These are phyloP conservation scores for Talinum fruticosum DNA, from an alignment of 148 eudicot species.

Conservation along the genomic window DNA sequence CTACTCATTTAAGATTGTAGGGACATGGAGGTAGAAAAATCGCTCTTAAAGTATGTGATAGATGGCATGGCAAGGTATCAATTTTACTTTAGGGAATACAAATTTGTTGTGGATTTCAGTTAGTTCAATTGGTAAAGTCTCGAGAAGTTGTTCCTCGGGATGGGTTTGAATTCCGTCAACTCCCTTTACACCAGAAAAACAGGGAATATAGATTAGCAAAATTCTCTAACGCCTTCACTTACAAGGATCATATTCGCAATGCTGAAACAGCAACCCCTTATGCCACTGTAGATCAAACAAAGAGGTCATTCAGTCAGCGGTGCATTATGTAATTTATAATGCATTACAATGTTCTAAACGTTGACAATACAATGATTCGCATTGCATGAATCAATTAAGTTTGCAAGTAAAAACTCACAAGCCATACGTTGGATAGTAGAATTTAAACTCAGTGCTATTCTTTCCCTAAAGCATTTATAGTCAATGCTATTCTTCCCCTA, in stretches of 20 bases:
- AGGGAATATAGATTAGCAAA: neutral
- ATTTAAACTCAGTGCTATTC: neutral
- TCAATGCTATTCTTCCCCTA: neutral
- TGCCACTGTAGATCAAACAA: conserved; percentile 63
- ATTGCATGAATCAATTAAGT: neutral
- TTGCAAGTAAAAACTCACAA: neutral
- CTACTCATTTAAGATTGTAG: neutral
- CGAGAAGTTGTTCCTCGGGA: no score
- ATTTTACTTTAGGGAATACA: neutral
- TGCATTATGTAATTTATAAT: neutral
- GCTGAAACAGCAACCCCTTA: conserved; percentile 87
- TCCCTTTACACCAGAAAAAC: no score
- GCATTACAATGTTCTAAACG: no score
- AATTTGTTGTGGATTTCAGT: no score
- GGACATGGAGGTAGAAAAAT: neutral
- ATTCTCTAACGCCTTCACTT: conserved; percentile 36
- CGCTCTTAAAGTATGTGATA: neutral
- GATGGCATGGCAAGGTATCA: neutral
- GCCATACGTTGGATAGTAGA: neutral
- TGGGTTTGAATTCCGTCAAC: no score
- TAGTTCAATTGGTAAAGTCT: no score
- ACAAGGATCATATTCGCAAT: conserved; percentile 98
- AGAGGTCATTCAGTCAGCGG: conserved; percentile 33
- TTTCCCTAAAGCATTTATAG: neutral
- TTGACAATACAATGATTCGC: neutral